These are phyloP conservation scores for Psilocybe subaeruginosa DNA, from an alignment of 768 basidiomycete species.

Conservation along the genomic window DNA sequence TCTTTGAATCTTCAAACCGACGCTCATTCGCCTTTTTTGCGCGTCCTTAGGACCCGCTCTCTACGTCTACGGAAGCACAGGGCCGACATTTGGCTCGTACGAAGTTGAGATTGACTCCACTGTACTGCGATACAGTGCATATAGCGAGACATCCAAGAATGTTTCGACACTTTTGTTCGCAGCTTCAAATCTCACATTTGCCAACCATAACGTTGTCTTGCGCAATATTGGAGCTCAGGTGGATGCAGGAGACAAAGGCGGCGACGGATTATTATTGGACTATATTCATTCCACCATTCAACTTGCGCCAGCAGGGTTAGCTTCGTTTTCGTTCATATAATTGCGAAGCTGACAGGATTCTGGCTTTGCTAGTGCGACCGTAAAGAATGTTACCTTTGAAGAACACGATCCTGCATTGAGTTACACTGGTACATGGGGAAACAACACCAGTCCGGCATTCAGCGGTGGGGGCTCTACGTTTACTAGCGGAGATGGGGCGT, in stretches of 20 bases:
- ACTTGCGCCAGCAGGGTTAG: slow-evolving; percentile 46
- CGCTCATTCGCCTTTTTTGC: background rate
- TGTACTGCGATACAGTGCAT: slow-evolving; percentile 32
- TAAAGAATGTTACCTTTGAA: slow-evolving; percentile 42
- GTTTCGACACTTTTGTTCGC: slow-evolving; percentile 37
- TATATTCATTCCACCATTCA: slow-evolving; percentile 44
- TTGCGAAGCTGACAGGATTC: background rate
- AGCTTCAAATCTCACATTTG: slow-evolving; percentile 38
- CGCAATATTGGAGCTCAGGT: slow-evolving; percentile 40
- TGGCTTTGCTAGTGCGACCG: slow-evolving; percentile 35
- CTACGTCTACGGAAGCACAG: slow-evolving; percentile 44
- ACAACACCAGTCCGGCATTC: slow-evolving; percentile 45
- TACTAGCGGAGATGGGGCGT: slow-evolving; percentile 42
- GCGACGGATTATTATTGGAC: slow-evolving; percentile 43
- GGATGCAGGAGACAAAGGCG: slow-evolving; percentile 35
- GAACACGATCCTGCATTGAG: slow-evolving; percentile 41
- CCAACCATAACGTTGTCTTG: slow-evolving; percentile 38
- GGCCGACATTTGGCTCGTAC: slow-evolving; percentile 46
- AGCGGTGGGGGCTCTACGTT: slow-evolving; percentile 47
- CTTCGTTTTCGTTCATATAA: background rate
- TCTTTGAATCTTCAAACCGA: background rate
- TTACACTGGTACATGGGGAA: slow-evolving; percentile 43
- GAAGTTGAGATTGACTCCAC: slow-evolving; percentile 40
- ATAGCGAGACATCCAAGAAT: slow-evolving; percentile 28
- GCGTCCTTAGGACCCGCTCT: slow-evolving; percentile 39